These are phyloP conservation scores for Ilex aquifolium DNA, from an alignment of 257 asterid genomes.

Conservation along the genomic window DNA sequence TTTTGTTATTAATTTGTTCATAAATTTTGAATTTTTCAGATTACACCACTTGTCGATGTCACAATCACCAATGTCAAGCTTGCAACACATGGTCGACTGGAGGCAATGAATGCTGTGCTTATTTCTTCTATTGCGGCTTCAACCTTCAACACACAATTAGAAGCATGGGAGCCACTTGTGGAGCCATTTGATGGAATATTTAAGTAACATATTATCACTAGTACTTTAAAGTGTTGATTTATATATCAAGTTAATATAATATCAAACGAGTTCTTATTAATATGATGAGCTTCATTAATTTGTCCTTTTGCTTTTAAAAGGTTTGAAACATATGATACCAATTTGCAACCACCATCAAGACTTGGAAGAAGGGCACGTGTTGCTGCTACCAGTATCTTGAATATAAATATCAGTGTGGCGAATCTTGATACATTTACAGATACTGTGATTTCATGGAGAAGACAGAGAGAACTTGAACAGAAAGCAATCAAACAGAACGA, in stretches of 20 bases:
- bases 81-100: constrained; percentile 87
- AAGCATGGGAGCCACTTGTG: constrained; percentile 98
- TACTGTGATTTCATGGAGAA: constrained; percentile 78
- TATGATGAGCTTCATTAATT: not conserved
- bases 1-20: constrained; percentile 18
- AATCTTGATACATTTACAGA: constrained; percentile 73
- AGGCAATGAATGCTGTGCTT: constrained; percentile 85
- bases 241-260: too few species aligned
- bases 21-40: constrained; percentile 37
- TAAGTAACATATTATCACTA: constrained; percentile 47
- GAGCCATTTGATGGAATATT: constrained; percentile 98
- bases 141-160: constrained; percentile 78
- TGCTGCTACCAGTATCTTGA: constrained; percentile 80
- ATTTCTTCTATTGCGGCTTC: constrained; percentile 91
- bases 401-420: constrained; percentile 83
- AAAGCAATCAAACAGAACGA: constrained; percentile 66
- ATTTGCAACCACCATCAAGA: constrained; percentile 46
- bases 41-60: constrained; percentile 96
- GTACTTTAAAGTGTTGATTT: constrained; percentile 7
- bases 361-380: constrained; percentile 77
- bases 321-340: constrained; percentile 84
- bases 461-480: constrained; percentile 87
- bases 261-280: not conserved
- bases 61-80: constrained; percentile 90
- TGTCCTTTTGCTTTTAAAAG: constrained; percentile 35